A percentile compares a stretch with the other conserved stretches of the same genome.
These are phyloP conservation scores for Eucalyptus sp. DNA, from an alignment of 345 rosid genomes.

Conservation along the genomic window DNA sequence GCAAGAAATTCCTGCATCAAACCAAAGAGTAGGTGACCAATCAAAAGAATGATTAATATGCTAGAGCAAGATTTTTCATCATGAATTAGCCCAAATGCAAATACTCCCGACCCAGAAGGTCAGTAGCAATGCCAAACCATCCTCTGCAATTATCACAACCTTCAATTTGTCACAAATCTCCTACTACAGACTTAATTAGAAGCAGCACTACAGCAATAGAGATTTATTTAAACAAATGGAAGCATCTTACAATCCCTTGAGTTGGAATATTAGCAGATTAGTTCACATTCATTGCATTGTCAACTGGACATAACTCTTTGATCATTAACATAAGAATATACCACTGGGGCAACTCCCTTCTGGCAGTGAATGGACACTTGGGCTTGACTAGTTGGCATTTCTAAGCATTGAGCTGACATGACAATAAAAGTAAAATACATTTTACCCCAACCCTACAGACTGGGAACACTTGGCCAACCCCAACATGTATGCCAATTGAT, in stretches of 20 bases:
- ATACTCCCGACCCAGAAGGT: neutral
- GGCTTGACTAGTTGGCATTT: neutral
- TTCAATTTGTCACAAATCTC: neutral
- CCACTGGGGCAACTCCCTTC: neutral
- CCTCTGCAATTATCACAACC: neutral
- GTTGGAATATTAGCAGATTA: neutral
- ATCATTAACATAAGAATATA: neutral
- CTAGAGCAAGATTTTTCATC: neutral
- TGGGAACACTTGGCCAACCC: neutral
- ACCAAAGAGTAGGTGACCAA: neutral
- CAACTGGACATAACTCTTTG: neutral
- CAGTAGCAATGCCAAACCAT: neutral
- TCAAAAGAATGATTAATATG: neutral
- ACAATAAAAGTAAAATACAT: neutral
- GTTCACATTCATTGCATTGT: neutral
- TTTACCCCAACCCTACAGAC: neutral
- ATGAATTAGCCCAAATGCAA: neutral
- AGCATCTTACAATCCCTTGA: neutral
- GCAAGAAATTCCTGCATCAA: conserved; percentile 86
- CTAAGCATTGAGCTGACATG: neutral
- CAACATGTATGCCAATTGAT: neutral
- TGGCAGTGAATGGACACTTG: neutral
- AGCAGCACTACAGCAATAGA: neutral
- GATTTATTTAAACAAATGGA: neutral
- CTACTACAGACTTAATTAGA: neutral